Conservation (phyloP, 2,329 filamentous ascomycete genomes). For the Colletotrichum melonis region DNA sequence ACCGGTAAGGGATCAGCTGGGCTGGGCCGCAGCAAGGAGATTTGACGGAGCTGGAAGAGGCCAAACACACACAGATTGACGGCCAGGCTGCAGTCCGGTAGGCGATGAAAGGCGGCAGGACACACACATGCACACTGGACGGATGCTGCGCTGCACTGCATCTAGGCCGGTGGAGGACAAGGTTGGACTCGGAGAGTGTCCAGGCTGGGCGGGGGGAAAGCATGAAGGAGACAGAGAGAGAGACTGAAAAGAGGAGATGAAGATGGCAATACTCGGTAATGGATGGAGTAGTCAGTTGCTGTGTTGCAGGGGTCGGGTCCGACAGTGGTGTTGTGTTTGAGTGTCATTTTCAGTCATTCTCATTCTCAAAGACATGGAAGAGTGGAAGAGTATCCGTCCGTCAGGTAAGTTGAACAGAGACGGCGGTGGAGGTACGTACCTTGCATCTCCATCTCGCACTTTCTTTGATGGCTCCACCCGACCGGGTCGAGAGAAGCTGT, state of each 20-base stretch:
- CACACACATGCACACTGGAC: not conserved
- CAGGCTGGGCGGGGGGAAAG: not conserved
- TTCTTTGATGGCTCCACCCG: not conserved
- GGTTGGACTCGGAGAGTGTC: not conserved
- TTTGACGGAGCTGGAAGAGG: not conserved
- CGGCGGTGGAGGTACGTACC: conserved; percentile 31
- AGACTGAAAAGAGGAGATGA: not conserved
- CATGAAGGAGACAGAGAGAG: not conserved
- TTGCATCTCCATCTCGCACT: not conserved
- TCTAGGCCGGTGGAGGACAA: not conserved
- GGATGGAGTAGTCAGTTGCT: not conserved
- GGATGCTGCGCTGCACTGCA: not conserved
- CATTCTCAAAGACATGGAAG: not conserved
- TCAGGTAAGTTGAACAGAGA: too few species aligned
- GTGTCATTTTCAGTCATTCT: not conserved
- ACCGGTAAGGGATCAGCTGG: not conserved
- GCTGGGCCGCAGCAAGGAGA: conserved; percentile 1
- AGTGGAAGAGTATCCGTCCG: too few species aligned
- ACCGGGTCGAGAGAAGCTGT: not conserved
- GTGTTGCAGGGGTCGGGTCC: conserved; percentile 7
- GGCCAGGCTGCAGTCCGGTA: not conserved
- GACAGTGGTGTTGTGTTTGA: not conserved
- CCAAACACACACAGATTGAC: not conserved
- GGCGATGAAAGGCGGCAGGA: not conserved
- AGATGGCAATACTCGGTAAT: not conserved